Percentiles rank a stretch among this genome's conserved stretches.
Evolutionary conservation across 1,284 basidiomycete genomes (phyloP).

Genomic region (Irpex sp.): DNA sequence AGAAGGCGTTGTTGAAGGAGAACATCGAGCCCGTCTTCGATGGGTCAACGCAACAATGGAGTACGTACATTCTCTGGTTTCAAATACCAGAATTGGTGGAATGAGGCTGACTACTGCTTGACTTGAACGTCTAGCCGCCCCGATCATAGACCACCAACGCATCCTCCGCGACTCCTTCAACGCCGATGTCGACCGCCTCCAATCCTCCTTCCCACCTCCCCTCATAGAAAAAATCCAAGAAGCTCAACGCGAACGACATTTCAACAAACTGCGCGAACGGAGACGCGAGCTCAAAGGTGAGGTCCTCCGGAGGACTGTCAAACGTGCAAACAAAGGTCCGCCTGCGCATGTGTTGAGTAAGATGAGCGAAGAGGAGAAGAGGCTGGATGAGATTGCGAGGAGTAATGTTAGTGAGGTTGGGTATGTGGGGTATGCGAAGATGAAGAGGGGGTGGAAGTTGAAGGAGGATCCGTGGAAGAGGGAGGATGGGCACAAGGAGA

Average conservation of each 20-base stretch:
- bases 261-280: constrained; percentile 55
- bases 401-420: constrained; percentile 51
- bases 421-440: constrained; percentile 52
- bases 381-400: constrained; percentile 43
- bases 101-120: neutral
- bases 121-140: constrained; percentile 13
- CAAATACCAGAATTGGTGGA: no score
- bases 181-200: constrained; percentile 36
- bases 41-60: no score
- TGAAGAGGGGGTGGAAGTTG: constrained; percentile 43
- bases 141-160: constrained; percentile 10
- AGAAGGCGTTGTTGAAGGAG: constrained; percentile 31
- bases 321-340: constrained; percentile 44
- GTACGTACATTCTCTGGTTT: no score
- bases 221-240: constrained; percentile 43
- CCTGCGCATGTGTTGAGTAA: constrained; percentile 52
- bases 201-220: constrained; percentile 38
- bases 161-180: constrained; percentile 29
- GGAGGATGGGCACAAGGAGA: constrained; percentile 37
- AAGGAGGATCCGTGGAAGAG: constrained; percentile 38
- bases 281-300: constrained; percentile 59
- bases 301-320: constrained; percentile 40
- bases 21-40: neutral
- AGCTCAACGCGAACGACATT: constrained; percentile 52
- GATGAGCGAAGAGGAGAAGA: constrained; percentile 44